phyloP scores from a whole-genome alignment of 1,139 yeast species.

The Candida sp. region DNA sequence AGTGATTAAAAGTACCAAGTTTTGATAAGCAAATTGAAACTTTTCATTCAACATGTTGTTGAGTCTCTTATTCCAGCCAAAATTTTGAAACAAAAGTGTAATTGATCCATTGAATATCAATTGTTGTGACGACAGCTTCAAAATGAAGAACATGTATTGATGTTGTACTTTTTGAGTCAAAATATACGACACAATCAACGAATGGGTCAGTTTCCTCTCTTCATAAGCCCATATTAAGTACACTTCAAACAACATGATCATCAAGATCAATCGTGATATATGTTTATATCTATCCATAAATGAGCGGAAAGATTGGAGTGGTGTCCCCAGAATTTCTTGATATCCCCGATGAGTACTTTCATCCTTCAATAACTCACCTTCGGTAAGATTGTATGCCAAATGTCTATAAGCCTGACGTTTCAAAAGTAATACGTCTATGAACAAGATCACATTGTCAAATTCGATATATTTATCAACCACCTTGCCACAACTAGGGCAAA shows the following conservation, averaged over 20 bases:
- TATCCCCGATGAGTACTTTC: neutral
- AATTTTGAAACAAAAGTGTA: constrained; percentile 35
- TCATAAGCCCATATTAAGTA: constrained; percentile 91
- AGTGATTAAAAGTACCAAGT: constrained; percentile 56
- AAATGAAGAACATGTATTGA: constrained; percentile 69
- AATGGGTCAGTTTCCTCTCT: constrained; percentile 50
- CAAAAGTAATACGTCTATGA: constrained; percentile 76
- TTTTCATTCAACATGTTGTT: constrained; percentile 16
- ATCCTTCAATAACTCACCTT: constrained; percentile 20
- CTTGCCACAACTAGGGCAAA: constrained; percentile 67
- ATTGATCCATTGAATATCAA: constrained; percentile 48
- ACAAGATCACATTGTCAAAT: constrained; percentile 77
- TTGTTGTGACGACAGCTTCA: constrained; percentile 61
- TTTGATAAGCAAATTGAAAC: constrained; percentile 20
- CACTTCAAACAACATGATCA: constrained; percentile 82
- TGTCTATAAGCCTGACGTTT: constrained; percentile 93
- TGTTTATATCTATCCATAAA: constrained; percentile 16
- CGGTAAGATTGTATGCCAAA: constrained; percentile 72
- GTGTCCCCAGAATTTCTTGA: neutral
- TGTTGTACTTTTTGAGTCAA: constrained; percentile 41
- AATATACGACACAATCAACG: constrained; percentile 25
- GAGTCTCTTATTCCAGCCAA: constrained; percentile 26
- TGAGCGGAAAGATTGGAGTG: neutral
- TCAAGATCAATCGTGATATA: constrained; percentile 50
- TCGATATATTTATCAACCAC: constrained; percentile 93